Evolutionary conservation across 179 eudicot genomes (phyloP).

Genomic region (Spergularia azorica): DNA sequence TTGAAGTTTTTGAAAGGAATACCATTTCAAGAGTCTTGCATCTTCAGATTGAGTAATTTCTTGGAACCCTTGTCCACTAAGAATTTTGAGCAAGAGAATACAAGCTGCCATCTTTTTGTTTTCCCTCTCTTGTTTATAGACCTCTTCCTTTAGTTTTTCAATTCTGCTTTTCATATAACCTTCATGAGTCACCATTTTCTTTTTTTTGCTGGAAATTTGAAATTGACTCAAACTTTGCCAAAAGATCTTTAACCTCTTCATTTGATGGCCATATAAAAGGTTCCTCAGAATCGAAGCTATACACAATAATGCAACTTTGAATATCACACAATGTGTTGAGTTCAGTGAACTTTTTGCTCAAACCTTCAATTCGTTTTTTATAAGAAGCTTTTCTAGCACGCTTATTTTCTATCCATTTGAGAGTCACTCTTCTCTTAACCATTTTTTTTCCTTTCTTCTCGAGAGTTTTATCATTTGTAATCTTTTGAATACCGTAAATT

Average conservation of each 20-base stretch:
- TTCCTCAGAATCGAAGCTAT: slow-evolving; percentile 13
- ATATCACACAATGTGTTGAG: slow-evolving; percentile 24
- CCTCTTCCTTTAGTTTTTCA: slow-evolving; percentile 8
- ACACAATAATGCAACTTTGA: slow-evolving; percentile 22
- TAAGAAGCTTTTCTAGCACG: slow-evolving; percentile 19
- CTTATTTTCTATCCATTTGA: slow-evolving; percentile 14
- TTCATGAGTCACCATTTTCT: slow-evolving; percentile 31
- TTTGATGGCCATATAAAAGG: slow-evolving; percentile 26
- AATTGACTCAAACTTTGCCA: slow-evolving; percentile 15
- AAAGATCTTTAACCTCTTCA: slow-evolving; percentile 13
- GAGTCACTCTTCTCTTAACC: slow-evolving; percentile 19
- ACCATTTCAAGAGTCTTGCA: slow-evolving; percentile 25
- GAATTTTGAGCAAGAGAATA: slow-evolving; percentile 20
- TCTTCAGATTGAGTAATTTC: slow-evolving; percentile 14
- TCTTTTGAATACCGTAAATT: no score
- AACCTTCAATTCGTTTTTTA: slow-evolving; percentile 20
- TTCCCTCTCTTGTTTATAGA: slow-evolving; percentile 13
- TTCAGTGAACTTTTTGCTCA: slow-evolving; percentile 30
- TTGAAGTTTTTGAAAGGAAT: slow-evolving; percentile 16
- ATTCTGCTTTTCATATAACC: slow-evolving; percentile 20
- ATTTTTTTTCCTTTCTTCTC: neutral
- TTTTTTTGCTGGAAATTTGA: neutral
- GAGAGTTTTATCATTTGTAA: no score
- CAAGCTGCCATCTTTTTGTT: slow-evolving; percentile 25
- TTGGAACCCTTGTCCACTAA: slow-evolving; percentile 12